Evolutionary conservation across 2,329 filamentous ascomycete species (phyloP), one percentile per base, ranked within the genome.

Genomic region (Neonectria coccinea): DNA sequence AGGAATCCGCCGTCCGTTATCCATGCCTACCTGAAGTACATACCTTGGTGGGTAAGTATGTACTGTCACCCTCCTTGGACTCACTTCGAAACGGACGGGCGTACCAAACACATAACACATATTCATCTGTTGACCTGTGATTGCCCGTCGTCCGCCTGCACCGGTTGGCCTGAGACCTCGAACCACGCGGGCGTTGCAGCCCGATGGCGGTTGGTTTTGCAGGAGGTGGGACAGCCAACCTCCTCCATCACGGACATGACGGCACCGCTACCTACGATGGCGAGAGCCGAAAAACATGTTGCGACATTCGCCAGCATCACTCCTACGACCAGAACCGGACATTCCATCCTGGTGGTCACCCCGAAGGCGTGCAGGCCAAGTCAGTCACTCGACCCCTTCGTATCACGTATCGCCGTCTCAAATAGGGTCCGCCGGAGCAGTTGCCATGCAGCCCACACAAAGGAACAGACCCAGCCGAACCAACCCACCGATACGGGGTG

Each of bases 101-200:
- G 39, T 42, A 20, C 39, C 3, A 42, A 11, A 4, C 7, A 42
- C 39, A 20, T 9, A 11, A 4, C 7, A 42, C 39, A 20, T 9
- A 41, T 41, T 7, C 16, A 18, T 5, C 10, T 12, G 31, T 45
- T 33, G 27, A 12, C 50, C 44, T 59, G 50, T 59, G 57, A 54
- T 54, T 59, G 27, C 11, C 9, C n/a, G 20, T 45, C 29, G 41
- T 22, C 29, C n/a, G 12, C 47, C 29, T 54, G 48, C n/a, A 22
- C 11, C 29, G 31, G 57, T 14, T 25, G 31, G 50, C 39, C 57
- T 48, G 12, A 45, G 27, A 44, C 31, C 14, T 55, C 51, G 41
- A 47, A 42, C 57, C 50, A 44, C 41, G 42, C 50, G 57, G 57
- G 50, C 57, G 57, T 54, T 48, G 57, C 57, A 60, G 57, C 31